These are phyloP conservation scores for Leucocoprinus birnbaumii DNA, from an alignment of 768 basidiomycete genomes.

Conservation along the genomic window DNA sequence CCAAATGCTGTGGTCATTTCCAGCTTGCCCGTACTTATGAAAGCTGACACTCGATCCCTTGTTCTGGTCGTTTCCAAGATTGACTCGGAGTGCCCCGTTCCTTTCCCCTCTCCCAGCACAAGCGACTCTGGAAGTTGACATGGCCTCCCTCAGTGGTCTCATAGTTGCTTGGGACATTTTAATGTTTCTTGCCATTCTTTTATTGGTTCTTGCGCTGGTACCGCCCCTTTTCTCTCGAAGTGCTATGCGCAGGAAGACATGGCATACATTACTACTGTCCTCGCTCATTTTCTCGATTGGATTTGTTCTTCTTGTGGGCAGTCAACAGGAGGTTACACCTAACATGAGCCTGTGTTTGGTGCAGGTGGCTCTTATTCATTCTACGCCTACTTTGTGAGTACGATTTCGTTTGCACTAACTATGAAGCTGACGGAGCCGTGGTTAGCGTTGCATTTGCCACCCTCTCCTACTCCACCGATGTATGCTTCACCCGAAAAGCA, in stretches of 20 bases:
- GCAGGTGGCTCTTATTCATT: neutral
- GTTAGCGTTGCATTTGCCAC: neutral
- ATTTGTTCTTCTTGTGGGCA: neutral
- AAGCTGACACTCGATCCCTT: neutral
- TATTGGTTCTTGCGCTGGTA: slow-evolving; percentile 7
- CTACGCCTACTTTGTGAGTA: slow-evolving; percentile 3
- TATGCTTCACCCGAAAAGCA: neutral
- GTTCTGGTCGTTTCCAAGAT: neutral
- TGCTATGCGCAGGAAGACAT: slow-evolving; percentile 9
- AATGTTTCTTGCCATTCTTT: slow-evolving; percentile 6
- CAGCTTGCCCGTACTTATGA: neutral
- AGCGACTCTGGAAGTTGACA: slow-evolving; percentile 6
- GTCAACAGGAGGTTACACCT: neutral
- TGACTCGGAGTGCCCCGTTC: neutral
- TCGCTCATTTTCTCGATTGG: slow-evolving; percentile 1
- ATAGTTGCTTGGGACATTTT: slow-evolving; percentile 8
- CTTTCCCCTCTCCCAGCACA: neutral
- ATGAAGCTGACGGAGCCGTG: too few relatives aligned
- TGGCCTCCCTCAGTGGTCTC: neutral
- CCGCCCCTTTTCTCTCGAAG: slow-evolving; percentile 7
- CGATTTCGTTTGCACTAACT: neutral
- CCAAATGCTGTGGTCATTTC: neutral
- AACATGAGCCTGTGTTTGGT: neutral
- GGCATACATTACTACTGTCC: slow-evolving; percentile 7
- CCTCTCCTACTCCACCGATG: slow-evolving; percentile 2